A percentile compares a stretch with the other conserved stretches of the same genome.
These are phyloP conservation scores for Xylariaceae sp. DNA, from an alignment of 2,329 filamentous ascomycete genomes.

Conservation along the genomic window DNA sequence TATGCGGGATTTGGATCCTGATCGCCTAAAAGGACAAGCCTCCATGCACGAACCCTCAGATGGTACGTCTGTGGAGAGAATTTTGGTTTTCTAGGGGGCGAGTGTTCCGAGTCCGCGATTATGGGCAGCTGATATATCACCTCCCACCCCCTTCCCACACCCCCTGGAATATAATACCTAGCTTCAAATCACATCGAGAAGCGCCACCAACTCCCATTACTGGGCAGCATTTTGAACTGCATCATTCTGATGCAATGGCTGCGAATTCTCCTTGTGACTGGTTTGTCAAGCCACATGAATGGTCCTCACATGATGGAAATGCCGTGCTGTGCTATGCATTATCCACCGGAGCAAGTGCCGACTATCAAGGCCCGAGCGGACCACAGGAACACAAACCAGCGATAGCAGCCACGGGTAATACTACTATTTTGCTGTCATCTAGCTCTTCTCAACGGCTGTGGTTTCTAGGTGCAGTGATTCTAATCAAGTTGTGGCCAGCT, in stretches of 20 bases:
- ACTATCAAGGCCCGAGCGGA: neutral
- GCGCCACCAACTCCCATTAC: neutral
- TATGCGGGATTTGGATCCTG: neutral
- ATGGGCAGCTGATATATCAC: neutral
- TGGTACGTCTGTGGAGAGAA: neutral
- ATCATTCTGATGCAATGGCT: neutral
- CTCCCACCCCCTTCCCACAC: neutral
- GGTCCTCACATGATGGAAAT: constrained; percentile 6
- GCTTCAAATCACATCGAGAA: neutral
- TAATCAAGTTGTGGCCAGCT: neutral
- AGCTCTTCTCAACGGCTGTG: no score
- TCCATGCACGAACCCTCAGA: neutral
- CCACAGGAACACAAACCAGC: neutral
- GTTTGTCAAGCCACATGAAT: neutral
- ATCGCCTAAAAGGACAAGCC: neutral
- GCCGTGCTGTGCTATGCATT: neutral
- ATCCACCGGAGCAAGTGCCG: neutral
- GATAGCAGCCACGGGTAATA: neutral
- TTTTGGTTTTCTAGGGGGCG: neutral
- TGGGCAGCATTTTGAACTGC: neutral
- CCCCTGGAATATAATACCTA: neutral
- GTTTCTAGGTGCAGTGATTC: neutral
- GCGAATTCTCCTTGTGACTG: neutral
- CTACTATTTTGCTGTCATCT: neutral
- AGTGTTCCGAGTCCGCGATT: neutral